Evolutionary conservation across 2,329 filamentous ascomycete species (phyloP).

Genomic region (Epichloe glyceriae): DNA sequence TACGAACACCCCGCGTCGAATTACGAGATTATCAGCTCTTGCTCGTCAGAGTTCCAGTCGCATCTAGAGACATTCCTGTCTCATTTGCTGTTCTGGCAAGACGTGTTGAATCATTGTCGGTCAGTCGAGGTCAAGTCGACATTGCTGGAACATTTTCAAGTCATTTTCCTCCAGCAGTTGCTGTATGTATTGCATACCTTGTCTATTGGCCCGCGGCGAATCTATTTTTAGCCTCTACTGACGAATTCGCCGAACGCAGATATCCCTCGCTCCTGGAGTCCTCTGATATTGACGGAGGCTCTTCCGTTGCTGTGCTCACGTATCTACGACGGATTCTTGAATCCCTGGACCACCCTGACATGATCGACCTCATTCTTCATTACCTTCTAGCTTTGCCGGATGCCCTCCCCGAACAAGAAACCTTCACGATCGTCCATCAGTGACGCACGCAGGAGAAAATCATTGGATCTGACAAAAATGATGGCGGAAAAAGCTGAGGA

Average conservation of each 20-base stretch:
- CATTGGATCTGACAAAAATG: slow-evolving; percentile 72
- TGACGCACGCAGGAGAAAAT: slow-evolving; percentile 70
- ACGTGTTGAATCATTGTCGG: slow-evolving; percentile 88
- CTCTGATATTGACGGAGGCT: slow-evolving; percentile 92
- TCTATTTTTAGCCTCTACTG: neutral
- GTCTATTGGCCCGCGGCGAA: neutral
- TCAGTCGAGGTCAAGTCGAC: slow-evolving; percentile 88
- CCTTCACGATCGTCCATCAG: slow-evolving; percentile 41
- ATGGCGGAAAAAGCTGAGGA: slow-evolving; percentile 62
- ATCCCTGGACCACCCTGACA: slow-evolving; percentile 80
- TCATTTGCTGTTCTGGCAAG: slow-evolving; percentile 94
- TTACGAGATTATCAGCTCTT: slow-evolving; percentile 60
- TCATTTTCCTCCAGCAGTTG: slow-evolving; percentile 89
- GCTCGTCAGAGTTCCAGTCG: slow-evolving; percentile 63
- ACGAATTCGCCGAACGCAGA: slow-evolving; percentile 30
- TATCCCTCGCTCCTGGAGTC: slow-evolving; percentile 94
- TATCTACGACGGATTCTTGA: slow-evolving; percentile 87
- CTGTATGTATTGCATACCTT: slow-evolving; percentile 42
- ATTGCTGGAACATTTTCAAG: slow-evolving; percentile 89
- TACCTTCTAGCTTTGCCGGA: slow-evolving; percentile 80
- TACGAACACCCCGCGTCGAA: slow-evolving; percentile 61
- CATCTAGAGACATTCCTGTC: slow-evolving; percentile 90
- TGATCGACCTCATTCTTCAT: slow-evolving; percentile 85
- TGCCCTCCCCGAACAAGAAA: slow-evolving; percentile 21
- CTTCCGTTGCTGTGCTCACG: slow-evolving; percentile 87